Conservation (phyloP, 2,329 filamentous ascomycete species). For the Colletotrichum eleusines region DNA sequence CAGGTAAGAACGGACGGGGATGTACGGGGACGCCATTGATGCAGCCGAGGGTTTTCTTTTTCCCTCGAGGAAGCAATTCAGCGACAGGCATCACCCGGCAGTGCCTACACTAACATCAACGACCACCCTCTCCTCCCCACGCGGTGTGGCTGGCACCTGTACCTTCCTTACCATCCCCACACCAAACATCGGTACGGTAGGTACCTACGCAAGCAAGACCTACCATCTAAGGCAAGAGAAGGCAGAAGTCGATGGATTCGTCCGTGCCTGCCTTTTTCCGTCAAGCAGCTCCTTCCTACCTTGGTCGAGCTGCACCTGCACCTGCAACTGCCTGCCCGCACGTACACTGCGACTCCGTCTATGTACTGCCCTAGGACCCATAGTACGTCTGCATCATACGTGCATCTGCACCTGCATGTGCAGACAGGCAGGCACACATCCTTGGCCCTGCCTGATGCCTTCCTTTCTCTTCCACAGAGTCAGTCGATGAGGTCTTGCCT, state of each 20-base stretch:
- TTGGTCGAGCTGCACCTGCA: conserved; percentile 3
- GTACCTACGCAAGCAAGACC: background rate
- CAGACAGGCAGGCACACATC: background rate
- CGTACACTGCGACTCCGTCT: background rate
- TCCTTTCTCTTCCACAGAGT: conserved; percentile 20
- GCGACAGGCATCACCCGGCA: conserved; percentile 13
- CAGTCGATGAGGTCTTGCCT: conserved; percentile 3
- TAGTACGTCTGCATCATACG: background rate
- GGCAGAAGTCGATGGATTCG: background rate
- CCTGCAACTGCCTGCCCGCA: background rate
- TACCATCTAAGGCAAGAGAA: background rate
- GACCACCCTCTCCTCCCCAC: background rate
- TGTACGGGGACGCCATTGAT: conserved; percentile 11
- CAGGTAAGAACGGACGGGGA: no score
- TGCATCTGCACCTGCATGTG: conserved; percentile 10
- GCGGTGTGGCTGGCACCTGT: background rate
- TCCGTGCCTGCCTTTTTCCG: background rate
- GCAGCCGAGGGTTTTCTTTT: conserved; percentile 29
- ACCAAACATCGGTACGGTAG: background rate
- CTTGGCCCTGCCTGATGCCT: conserved; percentile 17
- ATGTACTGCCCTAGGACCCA: background rate
- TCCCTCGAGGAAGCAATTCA: conserved; percentile 16
- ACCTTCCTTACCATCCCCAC: background rate
- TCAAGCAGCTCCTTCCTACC: background rate
- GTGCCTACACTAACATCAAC: background rate